Evolutionary conservation across 148 eudicot species (phyloP), one percentile per base, ranked within the genome.

Genomic region (Silene uniflora): DNA sequence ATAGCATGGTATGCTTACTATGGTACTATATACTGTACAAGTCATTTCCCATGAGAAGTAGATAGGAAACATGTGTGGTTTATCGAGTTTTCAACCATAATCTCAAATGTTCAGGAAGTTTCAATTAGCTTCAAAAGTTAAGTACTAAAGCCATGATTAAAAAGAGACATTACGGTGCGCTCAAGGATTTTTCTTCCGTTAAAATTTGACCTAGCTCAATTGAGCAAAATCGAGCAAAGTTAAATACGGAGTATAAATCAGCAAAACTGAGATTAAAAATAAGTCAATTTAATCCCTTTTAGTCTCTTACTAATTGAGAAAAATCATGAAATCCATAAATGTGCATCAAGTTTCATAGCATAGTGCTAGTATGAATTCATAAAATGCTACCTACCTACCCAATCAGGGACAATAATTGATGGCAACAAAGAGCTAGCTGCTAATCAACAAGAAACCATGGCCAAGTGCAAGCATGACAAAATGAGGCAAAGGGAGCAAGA

Each of bases 351-450:
- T 49, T 10, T 13, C 54, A 49, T 49, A 49, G 14, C 54, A 49
- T 6, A 60, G 63, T 60, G 63, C 22, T 19, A 60, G 63, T 19
- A 60, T 60, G 8, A 21, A 60, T 61, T 22, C 64, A 61, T 10
- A 61, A 61, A 61, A 63, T 23, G 67, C 35, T 23, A 63, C 35
- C n/a, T 10, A 64, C 23, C 54, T 52, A 52, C 17, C 44, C 22
- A 10, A 67, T 67, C 22, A 35, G 23, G 42, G 60, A 23, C 65
- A 69, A 69, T 47, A 69, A 69, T 69, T 49, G 59, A 69, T 49
- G 69, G 72, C 49, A 71, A 72, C 23, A 23, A 69, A 39, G 54
- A 22, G 46, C 18, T 55, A 75, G 81, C 73, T 73, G 46, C 29
- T 54, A 61, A 55, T 16, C 54, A 11, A 58, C 73, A 76, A 56